Percentiles rank a stretch among this genome's conserved stretches.
These are phyloP conservation scores for Paramecium biaurelia DNA, from an alignment of 73 alveolate genomes.

Conservation along the genomic window DNA sequence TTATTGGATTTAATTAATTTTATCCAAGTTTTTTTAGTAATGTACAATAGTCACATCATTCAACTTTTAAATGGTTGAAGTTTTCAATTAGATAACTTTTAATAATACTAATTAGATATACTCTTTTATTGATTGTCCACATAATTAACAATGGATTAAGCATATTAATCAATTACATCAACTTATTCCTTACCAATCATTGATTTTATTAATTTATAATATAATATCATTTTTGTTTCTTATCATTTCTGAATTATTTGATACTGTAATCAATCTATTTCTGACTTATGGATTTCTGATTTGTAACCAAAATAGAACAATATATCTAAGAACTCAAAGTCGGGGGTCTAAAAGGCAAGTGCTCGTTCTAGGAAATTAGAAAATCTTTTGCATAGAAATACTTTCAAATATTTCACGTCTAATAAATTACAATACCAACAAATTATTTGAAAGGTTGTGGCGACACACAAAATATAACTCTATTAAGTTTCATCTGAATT, in stretches of 20 bases:
- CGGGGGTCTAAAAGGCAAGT: not conserved
- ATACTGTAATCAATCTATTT: not conserved
- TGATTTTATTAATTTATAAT: not conserved
- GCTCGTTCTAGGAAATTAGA: conserved; percentile 27
- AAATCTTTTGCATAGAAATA: not conserved
- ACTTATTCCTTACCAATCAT: conserved; percentile 44
- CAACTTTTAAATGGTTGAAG: not conserved
- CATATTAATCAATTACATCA: not conserved
- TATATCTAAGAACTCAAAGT: not conserved
- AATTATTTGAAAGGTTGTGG: not conserved
- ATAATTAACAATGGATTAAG: not conserved
- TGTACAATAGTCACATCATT: conserved; percentile 38
- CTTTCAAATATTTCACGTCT: conserved; percentile 28
- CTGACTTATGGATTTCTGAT: not conserved
- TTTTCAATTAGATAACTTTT: not conserved
- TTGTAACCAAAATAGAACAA: not conserved
- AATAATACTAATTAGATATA: not conserved
- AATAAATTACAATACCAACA: not conserved
- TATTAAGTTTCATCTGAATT: not conserved
- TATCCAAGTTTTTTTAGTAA: not conserved
- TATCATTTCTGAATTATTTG: not conserved
- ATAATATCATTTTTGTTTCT: not conserved
- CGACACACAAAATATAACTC: not conserved
- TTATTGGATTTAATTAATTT: not conserved
- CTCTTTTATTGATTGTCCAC: not conserved